phyloP scores from a whole-genome alignment of 1,139 yeast species.

The Debaryomyces sp. region DNA sequence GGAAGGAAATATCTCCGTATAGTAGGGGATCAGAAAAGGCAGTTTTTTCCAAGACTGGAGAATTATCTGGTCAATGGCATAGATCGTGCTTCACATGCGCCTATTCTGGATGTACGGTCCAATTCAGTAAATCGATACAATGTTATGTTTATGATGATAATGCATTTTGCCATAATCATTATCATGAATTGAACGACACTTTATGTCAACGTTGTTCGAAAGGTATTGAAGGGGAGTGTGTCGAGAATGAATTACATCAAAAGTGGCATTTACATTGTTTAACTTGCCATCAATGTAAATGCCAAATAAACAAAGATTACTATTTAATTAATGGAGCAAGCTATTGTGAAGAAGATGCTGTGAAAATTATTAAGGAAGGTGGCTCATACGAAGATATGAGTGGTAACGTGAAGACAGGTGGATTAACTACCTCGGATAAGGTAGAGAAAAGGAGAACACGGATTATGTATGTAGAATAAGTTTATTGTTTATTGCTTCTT shows the following conservation, averaged over 20 bases:
- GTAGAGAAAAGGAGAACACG: constrained; percentile 51
- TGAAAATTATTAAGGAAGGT: constrained; percentile 27
- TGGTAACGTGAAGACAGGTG: constrained; percentile 25
- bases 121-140: constrained; percentile 61
- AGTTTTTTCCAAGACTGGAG: constrained; percentile 79
- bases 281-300: constrained; percentile 55
- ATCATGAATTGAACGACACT: constrained; percentile 75
- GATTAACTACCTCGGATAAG: constrained; percentile 34
- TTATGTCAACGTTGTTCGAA: constrained; percentile 68
- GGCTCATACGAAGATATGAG: constrained; percentile 24
- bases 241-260: constrained; percentile 71
- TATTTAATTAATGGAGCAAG: constrained; percentile 52
- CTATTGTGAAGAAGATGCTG: constrained; percentile 52
- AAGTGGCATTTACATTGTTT: constrained; percentile 70
- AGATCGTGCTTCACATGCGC: constrained; percentile 78
- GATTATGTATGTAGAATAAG: constrained; percentile 36
- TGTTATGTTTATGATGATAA: constrained; percentile 79
- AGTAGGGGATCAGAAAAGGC: constrained; percentile 46
- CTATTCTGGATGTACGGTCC: constrained; percentile 50
- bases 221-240: constrained; percentile 91
- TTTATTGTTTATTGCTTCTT: background rate
- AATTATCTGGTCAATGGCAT: constrained; percentile 94
- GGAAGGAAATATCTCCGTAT: constrained; percentile 39
- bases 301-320: constrained; percentile 55
- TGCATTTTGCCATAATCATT: constrained; percentile 84